Base-by-base conservation (phyloP, 352 stramenopile species). In the Globisporangium acanthophoron region DNA sequence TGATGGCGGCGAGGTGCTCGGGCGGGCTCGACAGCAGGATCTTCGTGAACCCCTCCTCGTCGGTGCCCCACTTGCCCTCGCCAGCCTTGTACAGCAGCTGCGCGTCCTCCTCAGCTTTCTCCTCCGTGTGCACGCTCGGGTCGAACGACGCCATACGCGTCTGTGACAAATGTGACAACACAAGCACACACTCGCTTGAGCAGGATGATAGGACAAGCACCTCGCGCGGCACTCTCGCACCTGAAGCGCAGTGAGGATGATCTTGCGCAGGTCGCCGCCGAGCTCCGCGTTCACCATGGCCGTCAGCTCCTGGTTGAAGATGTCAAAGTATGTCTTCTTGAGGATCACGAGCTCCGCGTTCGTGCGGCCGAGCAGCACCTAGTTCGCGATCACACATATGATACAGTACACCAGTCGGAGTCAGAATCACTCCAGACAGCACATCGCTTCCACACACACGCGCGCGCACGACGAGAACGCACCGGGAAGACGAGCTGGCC, bases 41-140 rank as follows among this genome's bases (percentile, higher is more conserved):
- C 60, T 87, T 89, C 31, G 81, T 66, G 59, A 92, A 90, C 3
- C 46, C 60, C 13, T 78, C 73, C 52, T 86, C 79, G 61, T 92
- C 80, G 45, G 80, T 92, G 54, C 80, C 80, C 76, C 77, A 90
- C 64, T 90, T 88, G 61, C 78, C 83, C 55, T 92, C 77, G 43
- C 83, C 83, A 5, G 83, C 76, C 27, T 88, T 88, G 70, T 90
- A 92, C 37, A 92, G 63, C 15, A 68, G 54, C 18, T 90, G 73
- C 15, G 74, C 78, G 47, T 90, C 71, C 40, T 82, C 71, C 29
- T 74, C 73, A 21, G 80, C 83, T 66, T 90, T 89, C 31, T 74
- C 68, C 29, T 70, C 63, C 13, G 78, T 89, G 71, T 92, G 80
- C 64, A 90, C 67, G 5, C 37, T 48, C 29, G 60, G 52, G 56